A percentile compares a stretch with the other conserved stretches of the same genome.
Evolutionary conservation across 202 grass and related monocot genomes (phyloP).

Genomic region (Brachypodium distachyon): DNA sequence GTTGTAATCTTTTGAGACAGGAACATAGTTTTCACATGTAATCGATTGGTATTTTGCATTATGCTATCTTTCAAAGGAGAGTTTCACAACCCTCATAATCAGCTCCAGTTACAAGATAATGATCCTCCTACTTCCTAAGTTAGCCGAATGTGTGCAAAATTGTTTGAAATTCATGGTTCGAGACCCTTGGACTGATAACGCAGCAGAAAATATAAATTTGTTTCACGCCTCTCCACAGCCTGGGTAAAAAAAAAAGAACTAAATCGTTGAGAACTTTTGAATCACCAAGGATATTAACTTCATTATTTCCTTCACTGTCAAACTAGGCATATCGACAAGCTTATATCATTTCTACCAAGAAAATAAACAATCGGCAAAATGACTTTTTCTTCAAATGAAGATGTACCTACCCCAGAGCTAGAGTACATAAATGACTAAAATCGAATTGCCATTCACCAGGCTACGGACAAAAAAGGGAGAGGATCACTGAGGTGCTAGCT

Average conservation of each 20-base stretch:
- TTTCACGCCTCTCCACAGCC: too few relatives aligned
- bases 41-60: not conserved
- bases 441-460: slow-evolving; percentile 6
- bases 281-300: not conserved
- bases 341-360: slow-evolving; percentile 41
- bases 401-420: slow-evolving; percentile 27
- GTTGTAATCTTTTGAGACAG: not conserved
- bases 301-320: slow-evolving; percentile 3
- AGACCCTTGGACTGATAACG: too few relatives aligned
- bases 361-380: slow-evolving; percentile 63
- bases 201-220: too few relatives aligned
- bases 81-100: too few relatives aligned
- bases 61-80: too few relatives aligned
- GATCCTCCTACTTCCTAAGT: too few relatives aligned
- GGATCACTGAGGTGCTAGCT: slow-evolving; percentile 29
- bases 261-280: not conserved
- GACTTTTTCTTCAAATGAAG: slow-evolving; percentile 23
- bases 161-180: too few relatives aligned
- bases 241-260: not conserved
- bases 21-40: not conserved
- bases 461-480: slow-evolving; percentile 26
- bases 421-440: slow-evolving; percentile 40
- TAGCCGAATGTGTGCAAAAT: too few relatives aligned
- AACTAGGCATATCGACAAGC: slow-evolving; percentile 32
- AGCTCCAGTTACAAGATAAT: too few relatives aligned